Evolutionary conservation across 2,329 filamentous ascomycete species (phyloP).

Genomic region (Monilinia fructigena): DNA sequence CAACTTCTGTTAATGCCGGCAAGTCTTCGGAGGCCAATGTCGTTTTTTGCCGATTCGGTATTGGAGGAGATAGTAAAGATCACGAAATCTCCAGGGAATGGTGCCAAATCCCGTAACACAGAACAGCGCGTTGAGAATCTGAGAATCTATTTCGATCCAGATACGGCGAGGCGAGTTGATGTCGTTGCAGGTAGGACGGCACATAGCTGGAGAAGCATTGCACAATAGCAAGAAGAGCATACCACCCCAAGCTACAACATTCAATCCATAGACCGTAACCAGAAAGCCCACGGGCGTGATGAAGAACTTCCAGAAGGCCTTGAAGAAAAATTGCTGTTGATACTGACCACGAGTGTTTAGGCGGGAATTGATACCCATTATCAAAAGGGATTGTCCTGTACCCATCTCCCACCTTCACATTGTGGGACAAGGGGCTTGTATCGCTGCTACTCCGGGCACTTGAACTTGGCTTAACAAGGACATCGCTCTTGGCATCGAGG

Average conservation of each 20-base stretch:
- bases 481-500: neutral
- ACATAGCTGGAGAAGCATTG: slow-evolving; percentile 73
- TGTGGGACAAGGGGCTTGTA: slow-evolving; percentile 28
- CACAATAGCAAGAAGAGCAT: slow-evolving; percentile 86
- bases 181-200: slow-evolving; percentile 65
- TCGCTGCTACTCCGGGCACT: slow-evolving; percentile 28
- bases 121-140: slow-evolving; percentile 81
- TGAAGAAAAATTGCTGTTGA: slow-evolving; percentile 57
- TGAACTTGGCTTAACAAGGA: neutral
- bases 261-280: slow-evolving; percentile 75
- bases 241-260: slow-evolving; percentile 84
- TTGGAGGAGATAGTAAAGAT: slow-evolving; percentile 69
- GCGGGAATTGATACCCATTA: slow-evolving; percentile 67
- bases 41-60: slow-evolving; percentile 56
- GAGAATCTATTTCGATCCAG: slow-evolving; percentile 84
- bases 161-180: slow-evolving; percentile 73
- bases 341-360: slow-evolving; percentile 58
- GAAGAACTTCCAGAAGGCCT: slow-evolving; percentile 70
- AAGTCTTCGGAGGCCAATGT: slow-evolving; percentile 61
- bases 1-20: slow-evolving; percentile 73
- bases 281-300: slow-evolving; percentile 73
- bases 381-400: slow-evolving; percentile 46
- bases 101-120: slow-evolving; percentile 84
- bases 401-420: slow-evolving; percentile 25
- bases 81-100: slow-evolving; percentile 79